Conservation (phyloP, 2,329 filamentous ascomycete species). For the Paracoccidioides brasiliensis region DNA sequence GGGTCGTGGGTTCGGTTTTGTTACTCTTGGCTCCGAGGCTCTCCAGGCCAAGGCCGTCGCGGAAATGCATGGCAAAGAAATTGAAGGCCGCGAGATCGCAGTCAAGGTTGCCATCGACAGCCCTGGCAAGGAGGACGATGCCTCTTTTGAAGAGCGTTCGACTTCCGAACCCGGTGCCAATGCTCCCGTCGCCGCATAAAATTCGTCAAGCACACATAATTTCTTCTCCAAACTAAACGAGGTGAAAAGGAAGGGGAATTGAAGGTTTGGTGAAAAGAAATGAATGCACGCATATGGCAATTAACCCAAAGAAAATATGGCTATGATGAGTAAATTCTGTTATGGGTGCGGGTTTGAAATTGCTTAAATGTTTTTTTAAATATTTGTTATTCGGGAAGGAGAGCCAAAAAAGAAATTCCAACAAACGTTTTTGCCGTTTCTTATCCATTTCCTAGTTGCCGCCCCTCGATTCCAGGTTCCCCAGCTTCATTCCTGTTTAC, state of each 20-base stretch:
- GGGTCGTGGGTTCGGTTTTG: constrained; percentile 97
- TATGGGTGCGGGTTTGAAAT: neutral
- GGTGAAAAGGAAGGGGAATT: neutral
- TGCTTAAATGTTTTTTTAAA: constrained; percentile 3
- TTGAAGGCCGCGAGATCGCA: constrained; percentile 96
- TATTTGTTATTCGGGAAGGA: too few species aligned
- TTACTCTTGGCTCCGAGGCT: constrained; percentile 89
- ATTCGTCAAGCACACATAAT: neutral
- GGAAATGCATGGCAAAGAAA: constrained; percentile 99
- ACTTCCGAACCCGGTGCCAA: constrained; percentile 23
- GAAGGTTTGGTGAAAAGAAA: neutral
- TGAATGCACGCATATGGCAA: neutral
- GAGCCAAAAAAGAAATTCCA: neutral
- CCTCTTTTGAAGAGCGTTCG: constrained; percentile 36
- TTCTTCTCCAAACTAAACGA: constrained; percentile 7
- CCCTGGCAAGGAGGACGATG: constrained; percentile 93
- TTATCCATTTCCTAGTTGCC: neutral
- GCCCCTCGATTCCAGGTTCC: neutral
- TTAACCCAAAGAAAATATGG: neutral
- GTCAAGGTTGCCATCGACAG: constrained; percentile 99
- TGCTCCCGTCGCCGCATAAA: constrained; percentile 17
- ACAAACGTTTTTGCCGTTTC: constrained; percentile 7
- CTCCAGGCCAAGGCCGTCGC: constrained; percentile 90
- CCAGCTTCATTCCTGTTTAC: too few species aligned
- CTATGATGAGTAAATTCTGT: constrained; percentile 1